These are phyloP conservation scores for Areca catechu DNA, from an alignment of 176 grass and related monocot genomes.

Conservation along the genomic window DNA sequence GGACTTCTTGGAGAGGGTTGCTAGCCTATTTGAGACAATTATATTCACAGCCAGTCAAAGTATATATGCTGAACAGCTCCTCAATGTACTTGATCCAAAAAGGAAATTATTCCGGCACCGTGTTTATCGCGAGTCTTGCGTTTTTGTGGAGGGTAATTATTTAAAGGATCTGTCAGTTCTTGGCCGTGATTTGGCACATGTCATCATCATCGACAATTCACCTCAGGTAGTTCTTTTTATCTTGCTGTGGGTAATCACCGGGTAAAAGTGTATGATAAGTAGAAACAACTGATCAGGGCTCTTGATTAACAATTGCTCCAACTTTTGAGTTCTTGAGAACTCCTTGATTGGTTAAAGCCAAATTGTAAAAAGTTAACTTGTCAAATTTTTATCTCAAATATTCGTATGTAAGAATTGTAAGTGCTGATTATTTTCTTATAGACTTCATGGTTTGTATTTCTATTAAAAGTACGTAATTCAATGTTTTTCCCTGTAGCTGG, in stretches of 20 bases:
- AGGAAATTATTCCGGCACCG: slow-evolving; percentile 86
- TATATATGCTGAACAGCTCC: slow-evolving; percentile 89
- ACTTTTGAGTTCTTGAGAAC: no score
- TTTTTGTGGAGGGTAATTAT: slow-evolving; percentile 96
- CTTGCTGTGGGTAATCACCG: not conserved
- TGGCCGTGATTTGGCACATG: slow-evolving; percentile 71
- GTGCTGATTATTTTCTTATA: no score
- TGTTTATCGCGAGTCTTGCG: slow-evolving; percentile 83
- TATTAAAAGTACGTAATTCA: no score
- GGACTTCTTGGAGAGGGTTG: slow-evolving; percentile 77
- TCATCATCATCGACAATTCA: slow-evolving; percentile 96
- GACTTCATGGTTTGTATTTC: no score
- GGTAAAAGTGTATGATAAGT: no score
- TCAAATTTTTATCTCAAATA: no score
- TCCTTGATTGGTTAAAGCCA: no score
- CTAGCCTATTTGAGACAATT: slow-evolving; percentile 77
- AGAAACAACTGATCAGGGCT: no score
- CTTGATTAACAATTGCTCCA: no score
- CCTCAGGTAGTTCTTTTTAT: slow-evolving; percentile 50
- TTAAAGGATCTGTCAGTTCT: slow-evolving; percentile 90
- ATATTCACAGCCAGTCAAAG: slow-evolving; percentile 97
- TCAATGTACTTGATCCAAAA: slow-evolving; percentile 95
- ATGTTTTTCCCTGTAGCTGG: no score
- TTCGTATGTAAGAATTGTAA: no score
- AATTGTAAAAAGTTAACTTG: no score